phyloP scores from a whole-genome alignment of 1,284 basidiomycete species.

The Ceratobasidium sp. region DNA sequence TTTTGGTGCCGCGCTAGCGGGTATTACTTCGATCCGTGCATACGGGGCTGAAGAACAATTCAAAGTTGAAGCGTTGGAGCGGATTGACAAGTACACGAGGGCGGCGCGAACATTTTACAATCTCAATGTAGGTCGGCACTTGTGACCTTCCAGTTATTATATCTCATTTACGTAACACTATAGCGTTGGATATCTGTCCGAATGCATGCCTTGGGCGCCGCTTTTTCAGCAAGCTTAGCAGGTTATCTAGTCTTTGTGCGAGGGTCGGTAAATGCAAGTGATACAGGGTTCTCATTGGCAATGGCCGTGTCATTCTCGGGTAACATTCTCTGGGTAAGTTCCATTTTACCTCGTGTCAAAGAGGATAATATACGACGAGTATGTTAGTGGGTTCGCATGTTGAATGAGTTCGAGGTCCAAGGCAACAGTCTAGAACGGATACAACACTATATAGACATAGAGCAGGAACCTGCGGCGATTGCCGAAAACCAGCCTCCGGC shows the following conservation, averaged over 20 bases:
- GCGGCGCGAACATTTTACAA: constrained; percentile 48
- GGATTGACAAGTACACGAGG: constrained; percentile 50
- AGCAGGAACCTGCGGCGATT: constrained; percentile 72
- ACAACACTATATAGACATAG: constrained; percentile 76
- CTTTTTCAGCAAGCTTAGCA: constrained; percentile 48
- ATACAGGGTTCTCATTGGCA: constrained; percentile 48
- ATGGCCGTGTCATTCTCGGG: constrained; percentile 47
- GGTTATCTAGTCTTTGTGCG: constrained; percentile 42
- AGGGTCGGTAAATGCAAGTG: constrained; percentile 34
- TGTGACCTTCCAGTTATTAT: background rate
- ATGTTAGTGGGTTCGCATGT: constrained; percentile 53
- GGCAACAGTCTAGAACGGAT: constrained; percentile 78
- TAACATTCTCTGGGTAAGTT: constrained; percentile 42
- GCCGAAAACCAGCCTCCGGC: constrained; percentile 72
- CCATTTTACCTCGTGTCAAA: background rate
- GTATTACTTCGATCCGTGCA: constrained; percentile 56
- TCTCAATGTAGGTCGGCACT: constrained; percentile 33
- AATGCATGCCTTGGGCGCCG: constrained; percentile 47
- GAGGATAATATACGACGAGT: background rate
- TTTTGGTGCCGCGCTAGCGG: constrained; percentile 5
- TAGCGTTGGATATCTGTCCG: constrained; percentile 48
- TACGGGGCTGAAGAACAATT: constrained; percentile 50
- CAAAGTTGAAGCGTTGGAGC: constrained; percentile 45
- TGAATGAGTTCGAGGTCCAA: constrained; percentile 60
- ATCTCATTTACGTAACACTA: background rate